A percentile compares a stretch with the other conserved stretches of the same genome.
Evolutionary conservation across 169 alveolate species (phyloP).

Genomic region (Cryptosporidium ryanae): DNA sequence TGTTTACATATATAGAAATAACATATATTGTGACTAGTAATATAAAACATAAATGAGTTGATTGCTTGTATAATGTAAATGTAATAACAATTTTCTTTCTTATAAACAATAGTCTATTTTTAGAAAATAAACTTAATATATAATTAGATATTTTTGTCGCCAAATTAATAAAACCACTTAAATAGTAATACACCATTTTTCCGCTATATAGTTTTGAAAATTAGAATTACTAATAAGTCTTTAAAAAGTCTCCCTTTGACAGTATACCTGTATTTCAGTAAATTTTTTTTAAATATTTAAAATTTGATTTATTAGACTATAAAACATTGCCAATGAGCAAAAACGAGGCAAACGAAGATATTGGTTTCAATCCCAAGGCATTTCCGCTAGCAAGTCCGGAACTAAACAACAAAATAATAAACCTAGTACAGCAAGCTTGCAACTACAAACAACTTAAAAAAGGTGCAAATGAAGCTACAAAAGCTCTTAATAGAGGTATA

Average conservation of each 20-base stretch:
- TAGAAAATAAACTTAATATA: no score
- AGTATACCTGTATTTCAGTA: conserved; percentile 23
- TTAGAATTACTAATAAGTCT: not conserved
- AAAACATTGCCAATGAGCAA: conserved; percentile 67
- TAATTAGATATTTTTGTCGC: no score
- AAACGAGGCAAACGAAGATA: conserved; percentile 76
- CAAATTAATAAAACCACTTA: no score
- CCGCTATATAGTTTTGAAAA: not conserved
- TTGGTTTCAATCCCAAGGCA: conserved; percentile 86
- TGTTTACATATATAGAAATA: no score
- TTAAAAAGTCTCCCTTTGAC: not conserved
- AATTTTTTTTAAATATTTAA: not conserved
- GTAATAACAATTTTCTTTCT: no score
- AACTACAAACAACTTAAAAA: conserved; percentile 94
- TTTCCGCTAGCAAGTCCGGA: conserved; percentile 91
- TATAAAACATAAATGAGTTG: no score
- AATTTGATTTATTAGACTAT: not conserved
- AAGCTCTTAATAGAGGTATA: conserved; percentile 96
- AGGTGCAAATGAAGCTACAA: conserved; percentile 97
- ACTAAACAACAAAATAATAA: conserved; percentile 87
- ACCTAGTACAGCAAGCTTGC: conserved; percentile 92
- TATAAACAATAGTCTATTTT: no score
- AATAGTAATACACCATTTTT: not conserved
- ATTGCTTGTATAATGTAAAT: no score
- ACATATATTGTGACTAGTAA: no score